These are phyloP conservation scores for Talaromyces sp. DNA, from an alignment of 2,329 filamentous ascomycete genomes.

Conservation along the genomic window DNA sequence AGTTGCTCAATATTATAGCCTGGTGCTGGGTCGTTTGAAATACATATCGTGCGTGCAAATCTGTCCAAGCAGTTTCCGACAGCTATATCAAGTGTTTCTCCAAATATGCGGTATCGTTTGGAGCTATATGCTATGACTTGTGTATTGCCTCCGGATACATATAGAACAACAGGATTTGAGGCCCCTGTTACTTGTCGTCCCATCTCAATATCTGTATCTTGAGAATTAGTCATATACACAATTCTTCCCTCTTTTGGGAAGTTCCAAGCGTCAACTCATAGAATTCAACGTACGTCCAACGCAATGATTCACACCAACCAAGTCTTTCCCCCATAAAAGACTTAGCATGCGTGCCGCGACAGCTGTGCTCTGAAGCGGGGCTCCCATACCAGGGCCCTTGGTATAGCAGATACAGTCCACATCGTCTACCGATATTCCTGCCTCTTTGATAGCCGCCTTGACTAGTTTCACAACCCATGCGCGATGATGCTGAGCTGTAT, in stretches of 20 bases:
- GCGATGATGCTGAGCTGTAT: constrained; percentile 90
- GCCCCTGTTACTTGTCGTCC: constrained; percentile 87
- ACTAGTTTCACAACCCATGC: constrained; percentile 77
- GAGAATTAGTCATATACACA: not conserved
- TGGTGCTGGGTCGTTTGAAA: constrained; percentile 92
- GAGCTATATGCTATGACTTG: constrained; percentile 97
- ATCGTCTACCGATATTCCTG: constrained; percentile 57
- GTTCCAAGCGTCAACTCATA: not conserved
- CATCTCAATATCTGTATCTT: constrained; percentile 78
- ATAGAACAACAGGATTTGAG: constrained; percentile 86
- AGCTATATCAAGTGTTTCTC: constrained; percentile 93
- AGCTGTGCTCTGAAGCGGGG: constrained; percentile 79
- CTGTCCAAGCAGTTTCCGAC: constrained; percentile 96
- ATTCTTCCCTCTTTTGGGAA: not conserved
- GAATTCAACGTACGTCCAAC: constrained; percentile 62
- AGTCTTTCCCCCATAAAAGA: constrained; percentile 78
- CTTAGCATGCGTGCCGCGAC: constrained; percentile 76
- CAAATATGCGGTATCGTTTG: constrained; percentile 93
- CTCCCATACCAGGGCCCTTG: constrained; percentile 92
- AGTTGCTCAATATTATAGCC: constrained; percentile 98
- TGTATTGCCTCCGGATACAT: constrained; percentile 93
- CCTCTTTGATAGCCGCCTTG: constrained; percentile 68
- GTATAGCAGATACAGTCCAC: constrained; percentile 95
- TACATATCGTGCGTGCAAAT: constrained; percentile 84
- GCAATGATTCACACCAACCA: constrained; percentile 96